Base-by-base conservation (phyloP, 1,139 yeast genomes). In the Pichia sp. region DNA sequence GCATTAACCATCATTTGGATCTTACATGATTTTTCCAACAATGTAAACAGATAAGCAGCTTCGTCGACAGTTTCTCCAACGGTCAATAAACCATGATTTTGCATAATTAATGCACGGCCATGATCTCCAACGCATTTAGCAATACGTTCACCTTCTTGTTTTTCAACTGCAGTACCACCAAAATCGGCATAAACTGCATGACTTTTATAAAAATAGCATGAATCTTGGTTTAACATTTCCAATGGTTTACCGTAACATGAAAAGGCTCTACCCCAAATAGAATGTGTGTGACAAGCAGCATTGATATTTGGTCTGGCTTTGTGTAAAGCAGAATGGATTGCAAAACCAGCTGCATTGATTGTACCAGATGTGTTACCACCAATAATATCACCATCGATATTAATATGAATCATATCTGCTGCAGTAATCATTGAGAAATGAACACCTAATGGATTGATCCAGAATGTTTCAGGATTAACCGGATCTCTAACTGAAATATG, bases 281-380 rank as follows among this genome's bases (percentile, higher is more conserved):
- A 80, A 59, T 85, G 94, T 7, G 87, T 74, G 62, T 85, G 94
- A 61, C 89, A 82, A 5, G 92, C 92, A 23, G 92, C 89, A 57
- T 77, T 68, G n/a, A 84, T 81, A 56, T 85, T 89, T 4, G 89
- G 89, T 48, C 90, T 73, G 6, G 85, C 83, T 59, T 72, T 73
- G 65, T 85, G 92, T 30, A 85, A 62, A 20, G 84, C 88, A 3
- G 84, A 76, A 59, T 85, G 94, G 64, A 85, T 84, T 54, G 78
- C 75, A 68, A 84, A 85, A 0, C 92, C 94, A 2, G 94, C 92
- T 20, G 82, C 77, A 59, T 85, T 85, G 48, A 85, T 76, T 2
- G 89, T 79, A 22, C 69, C 71, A 11, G 30, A 13, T 6, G 44
- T 47, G 23, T 51, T 51, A 25, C 56, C 56, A n/a, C 45, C 45